Base-by-base conservation (phyloP, 306 rosid species). In the Gastrolobium bilobum region DNA sequence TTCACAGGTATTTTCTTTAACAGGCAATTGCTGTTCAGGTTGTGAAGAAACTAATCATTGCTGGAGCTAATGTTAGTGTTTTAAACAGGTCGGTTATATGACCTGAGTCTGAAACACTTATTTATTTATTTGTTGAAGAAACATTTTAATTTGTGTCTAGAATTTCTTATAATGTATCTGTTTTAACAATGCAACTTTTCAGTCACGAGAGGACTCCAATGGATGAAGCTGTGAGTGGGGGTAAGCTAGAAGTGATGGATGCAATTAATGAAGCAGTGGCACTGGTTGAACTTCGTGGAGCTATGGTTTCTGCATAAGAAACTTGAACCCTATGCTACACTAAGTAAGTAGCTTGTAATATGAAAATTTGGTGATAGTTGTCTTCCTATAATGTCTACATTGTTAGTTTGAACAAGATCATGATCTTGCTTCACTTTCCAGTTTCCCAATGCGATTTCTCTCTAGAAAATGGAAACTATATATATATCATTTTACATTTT, bases 181-280 rank as follows among this genome's bases (percentile, higher is more conserved):
- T 44, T 44, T 20, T 73, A 38, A 77, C 39, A 39, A 77, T 47
- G 31, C 73, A 11, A 76, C 57, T 73, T 75, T 39, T 68, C 90
- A 94, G 98, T 79, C 83, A 92, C 31, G 99, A 92, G 80, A 90
- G 87, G 83, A 92, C 94, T 69, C 99, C 99, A 44, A 72, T 95
- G 88, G 98, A 95, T 78, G 98, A 95, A 84, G 97, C 96, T 50
- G 86, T 88, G 80, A 89, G 83, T 67, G 70, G 84, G 61, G 91
- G 89, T 26, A 87, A 91, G 73, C 84, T 87, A 86, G 91, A 84
- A 65, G 91, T 95, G 71, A 77, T 92, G 70, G 97, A 92, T 67
- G 97, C 98, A 2, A 85, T 92, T 52, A 91, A 91, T 77, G 88
- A 88, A 51, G 91, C 96, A 7, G 95, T 81, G 13, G 97, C 97